Evolutionary conservation across 2,329 filamentous ascomycete species (phyloP).

Genomic region (Colletotrichum karsti): DNA sequence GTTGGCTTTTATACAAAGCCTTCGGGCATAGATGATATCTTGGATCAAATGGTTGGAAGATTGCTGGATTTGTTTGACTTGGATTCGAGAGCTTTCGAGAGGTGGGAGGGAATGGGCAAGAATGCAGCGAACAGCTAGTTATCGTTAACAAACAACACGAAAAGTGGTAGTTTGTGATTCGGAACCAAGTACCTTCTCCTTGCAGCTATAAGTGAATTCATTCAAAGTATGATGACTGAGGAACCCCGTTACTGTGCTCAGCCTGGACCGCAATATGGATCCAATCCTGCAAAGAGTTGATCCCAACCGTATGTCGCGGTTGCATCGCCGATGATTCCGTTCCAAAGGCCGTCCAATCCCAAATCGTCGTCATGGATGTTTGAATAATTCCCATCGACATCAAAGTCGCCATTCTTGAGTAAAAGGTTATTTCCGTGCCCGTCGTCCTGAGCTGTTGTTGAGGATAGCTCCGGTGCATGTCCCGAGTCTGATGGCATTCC

Average conservation of each 20-base stretch:
- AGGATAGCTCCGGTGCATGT: background rate
- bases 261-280: slow-evolving; percentile 30
- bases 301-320: slow-evolving; percentile 32
- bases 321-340: slow-evolving; percentile 27
- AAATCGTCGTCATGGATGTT: background rate
- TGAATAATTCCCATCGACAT: background rate
- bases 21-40: slow-evolving; percentile 46
- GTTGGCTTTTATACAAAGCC: slow-evolving; percentile 53
- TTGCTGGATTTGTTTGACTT: slow-evolving; percentile 54
- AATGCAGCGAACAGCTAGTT: background rate
- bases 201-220: too few species aligned
- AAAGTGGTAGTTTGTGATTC: too few species aligned
- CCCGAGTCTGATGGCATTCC: background rate
- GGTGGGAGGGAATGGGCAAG: slow-evolving; percentile 41
- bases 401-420: background rate
- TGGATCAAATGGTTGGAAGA: slow-evolving; percentile 55
- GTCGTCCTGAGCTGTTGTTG: background rate
- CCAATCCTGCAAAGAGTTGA: slow-evolving; percentile 34
- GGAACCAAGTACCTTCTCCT: too few species aligned
- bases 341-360: slow-evolving; percentile 27
- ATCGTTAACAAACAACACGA: background rate
- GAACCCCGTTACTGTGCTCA: too few species aligned
- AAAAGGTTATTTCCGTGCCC: fast-evolving
- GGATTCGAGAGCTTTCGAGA: slow-evolving; percentile 48
- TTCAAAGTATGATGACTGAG: too few species aligned